Evolutionary conservation across 23 red algal species (phyloP), one percentile per base, ranked within the genome.

Genomic region (Gracilaria domingensis): DNA sequence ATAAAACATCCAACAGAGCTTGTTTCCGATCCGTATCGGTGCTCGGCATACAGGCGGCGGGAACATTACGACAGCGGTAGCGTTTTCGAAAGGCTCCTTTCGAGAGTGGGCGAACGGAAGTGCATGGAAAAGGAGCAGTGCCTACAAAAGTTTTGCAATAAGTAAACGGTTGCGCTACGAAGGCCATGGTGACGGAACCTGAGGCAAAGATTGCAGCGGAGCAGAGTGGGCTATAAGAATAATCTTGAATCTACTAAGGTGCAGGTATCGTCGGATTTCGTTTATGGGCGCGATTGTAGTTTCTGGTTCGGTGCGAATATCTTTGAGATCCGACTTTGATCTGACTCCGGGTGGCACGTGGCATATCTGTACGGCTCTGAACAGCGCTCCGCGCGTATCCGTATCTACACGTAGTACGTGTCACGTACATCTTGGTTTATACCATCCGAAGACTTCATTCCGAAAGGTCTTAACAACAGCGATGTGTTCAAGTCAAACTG

Each of bases 1-100:
- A 83, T 17, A 98, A 82, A 33, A 67, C 72, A 33, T 85, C 45
- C 16, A 98, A 81, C 54, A 98, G 67, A 26, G 55, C 66, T 55
- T 83, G 75, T 61, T 94, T 93, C 26, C 87, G 90, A 16, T 93
- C 89, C 0, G 74, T 75, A 48, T 57, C 54, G 25, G 71, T 85
- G 53, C n/a, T 66, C 1, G 72, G 53, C 11, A 75, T 39, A 30
- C 71, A 80, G n/a, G 87, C 75, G 25, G 23, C 34, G 72, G 72
- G 72, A 49, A 50, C n/a, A 21, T 4, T 2, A 30, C 72, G 72
- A 17, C 72, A 77, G 39, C 72, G 72, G n/a, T 77, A 30, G 5
- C 45, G 45, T 14, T 77, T 77, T 20, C 28, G 72, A 77, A 51
- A 69, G 12, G 64, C 64, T 34, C 64, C 64, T 9, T 18, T 32